phyloP scores from a whole-genome alignment of 306 rosid genomes.

The Cajanus cajan region DNA sequence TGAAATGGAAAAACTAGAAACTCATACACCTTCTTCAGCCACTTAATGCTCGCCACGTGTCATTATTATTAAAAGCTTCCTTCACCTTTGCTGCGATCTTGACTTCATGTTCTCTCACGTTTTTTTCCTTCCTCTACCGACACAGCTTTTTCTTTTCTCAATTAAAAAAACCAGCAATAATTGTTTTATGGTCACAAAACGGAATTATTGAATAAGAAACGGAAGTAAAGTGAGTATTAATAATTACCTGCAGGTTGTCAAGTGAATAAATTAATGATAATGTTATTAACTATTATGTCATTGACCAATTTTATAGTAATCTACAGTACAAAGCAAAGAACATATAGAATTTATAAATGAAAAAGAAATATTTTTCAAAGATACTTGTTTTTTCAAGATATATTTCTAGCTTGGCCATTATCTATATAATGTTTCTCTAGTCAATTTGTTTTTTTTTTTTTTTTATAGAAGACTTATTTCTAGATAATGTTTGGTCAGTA shows the following conservation, averaged over 20 bases:
- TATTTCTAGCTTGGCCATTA: no score
- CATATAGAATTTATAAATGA: neutral
- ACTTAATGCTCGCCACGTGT: neutral
- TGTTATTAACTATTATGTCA: neutral
- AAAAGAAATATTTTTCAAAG: neutral
- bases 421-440: no score
- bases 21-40: neutral
- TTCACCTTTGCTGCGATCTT: neutral
- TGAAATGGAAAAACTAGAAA: neutral
- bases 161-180: neutral
- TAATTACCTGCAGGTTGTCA: conserved; percentile 24
- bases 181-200: neutral
- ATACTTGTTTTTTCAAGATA: neutral
- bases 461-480: neutral
- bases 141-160: neutral
- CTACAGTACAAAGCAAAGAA: neutral
- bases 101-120: conserved; percentile 2
- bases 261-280: neutral
- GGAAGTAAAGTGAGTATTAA: neutral
- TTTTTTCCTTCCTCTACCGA: conserved; percentile 24
- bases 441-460: neutral
- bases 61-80: neutral
- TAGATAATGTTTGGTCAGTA: neutral
- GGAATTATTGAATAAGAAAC: neutral
- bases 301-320: neutral